Base-by-base conservation (phyloP, 2,329 filamentous ascomycete species). In the Neonectria ditissima region DNA sequence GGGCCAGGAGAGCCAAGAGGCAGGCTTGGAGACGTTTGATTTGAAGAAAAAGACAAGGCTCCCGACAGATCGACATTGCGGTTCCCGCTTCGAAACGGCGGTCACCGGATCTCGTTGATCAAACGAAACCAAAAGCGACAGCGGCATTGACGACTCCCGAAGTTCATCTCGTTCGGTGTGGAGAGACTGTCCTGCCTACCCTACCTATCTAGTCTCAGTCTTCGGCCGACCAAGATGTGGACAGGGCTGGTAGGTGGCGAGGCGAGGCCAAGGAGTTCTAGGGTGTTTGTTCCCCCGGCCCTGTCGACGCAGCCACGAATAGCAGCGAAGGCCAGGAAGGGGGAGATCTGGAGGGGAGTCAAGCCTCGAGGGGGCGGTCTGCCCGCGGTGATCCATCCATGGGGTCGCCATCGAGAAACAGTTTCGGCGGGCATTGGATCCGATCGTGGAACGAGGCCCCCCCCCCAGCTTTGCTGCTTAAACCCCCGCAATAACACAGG, bases 21-120 rank as follows among this genome's bases (percentile, higher is more conserved):
- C 48, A 59, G 44, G 59, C 51, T 48, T 60, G 57, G 62, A 63
- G 30, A 59, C 39, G 55, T 64, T 64, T 69, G 65, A 67, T 69
- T 70, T 70, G 64, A 63, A 54, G 43, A 54, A 67, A 55, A 56
- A 54, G 24, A 64, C 45, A 52, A 63, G 57, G 60, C 57, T 59
- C 57, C 63, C 57, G 53, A 69, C 47, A 22, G 71, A 73, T 73
- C 68, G 62, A 65, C 71, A 68, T 70, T 68, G 43, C 56, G 30
- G 47, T 55, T 59, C 51, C 66, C 34, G 28, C 43, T 55, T 63
- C 20, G 50, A 63, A 63, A 58, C 34, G 32, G 50, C 60, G 54
- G 59, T 53, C 59, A 58, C 41, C 39, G 55, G 48, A 48, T 58
- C 50, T 55, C 60, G 58, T 58, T 54, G 55, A 63, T 50, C 54